Evolutionary conservation across 257 asterid genomes (phyloP), one percentile per base, ranked within the genome.

Genomic region (Leptodermis oblonga): DNA sequence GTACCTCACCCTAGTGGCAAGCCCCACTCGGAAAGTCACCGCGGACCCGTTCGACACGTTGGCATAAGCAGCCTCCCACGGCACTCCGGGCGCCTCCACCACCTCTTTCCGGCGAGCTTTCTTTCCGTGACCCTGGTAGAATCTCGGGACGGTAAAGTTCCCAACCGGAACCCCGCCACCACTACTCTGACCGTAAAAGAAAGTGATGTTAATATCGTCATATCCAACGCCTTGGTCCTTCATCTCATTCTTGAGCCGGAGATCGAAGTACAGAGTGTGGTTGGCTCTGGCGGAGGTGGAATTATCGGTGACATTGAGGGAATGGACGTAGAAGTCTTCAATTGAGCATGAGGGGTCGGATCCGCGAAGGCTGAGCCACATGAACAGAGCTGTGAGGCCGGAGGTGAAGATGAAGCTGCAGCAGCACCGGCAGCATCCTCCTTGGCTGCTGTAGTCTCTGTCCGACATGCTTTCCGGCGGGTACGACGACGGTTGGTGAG

Each of bases 291-390:
- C 43, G n/a, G 75, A 7, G 55, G 76, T 34, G 73, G 87, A 77
- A 37, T 68, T 65, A 18, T 66, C 64, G 69, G 92, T 31, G 23
- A 0, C 5, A 78, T 87, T 81, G 76, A 92, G 96, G 72, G 85
- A 74, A 28, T 92, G 93, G 17, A 92, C 62, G 76, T 77, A 81
- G 5, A 92, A 79, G 15, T 74, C 41, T 46, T 89, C 70, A 52
- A 92, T 75, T 53, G 80, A 82, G 78, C 85, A 82, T 3, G 74
- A 69, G 72, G 98, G 98, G 0, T 80, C 76, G 23, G 82, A 69
- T 58, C 95, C 81, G 17, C 97, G 90, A n/a, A 89, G 86, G 77
- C 91, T 85, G 46, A 89, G 91, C 97, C 95, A 92, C 74, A 87
- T 55, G 87, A 92, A 92, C 55, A 92, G 92, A 18, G 95, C 98